Percentiles rank a stretch among this genome's conserved stretches.
These are phyloP conservation scores for Fistulifera solaris DNA, from an alignment of 108 stramenopile genomes.

Conservation along the genomic window DNA sequence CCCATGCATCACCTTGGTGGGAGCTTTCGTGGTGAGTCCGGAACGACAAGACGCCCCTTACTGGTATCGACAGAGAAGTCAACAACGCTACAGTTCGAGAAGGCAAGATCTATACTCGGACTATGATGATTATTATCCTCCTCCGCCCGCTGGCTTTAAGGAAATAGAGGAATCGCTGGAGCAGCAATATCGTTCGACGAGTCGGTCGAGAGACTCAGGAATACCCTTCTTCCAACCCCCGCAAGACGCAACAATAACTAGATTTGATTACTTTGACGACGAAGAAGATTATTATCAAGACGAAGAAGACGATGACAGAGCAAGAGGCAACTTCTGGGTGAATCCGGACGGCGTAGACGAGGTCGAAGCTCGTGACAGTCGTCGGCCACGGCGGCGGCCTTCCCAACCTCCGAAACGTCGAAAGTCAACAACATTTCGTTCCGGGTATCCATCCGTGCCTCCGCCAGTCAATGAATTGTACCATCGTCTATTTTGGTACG, in stretches of 20 bases:
- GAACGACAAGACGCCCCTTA: too few species aligned
- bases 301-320: slow-evolving; percentile 1
- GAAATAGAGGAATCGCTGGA: too few species aligned
- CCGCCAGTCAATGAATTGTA: slow-evolving; percentile 49
- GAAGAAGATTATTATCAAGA: slow-evolving; percentile 5
- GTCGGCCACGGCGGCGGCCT: neutral
- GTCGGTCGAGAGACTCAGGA: too few species aligned
- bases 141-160: too few species aligned
- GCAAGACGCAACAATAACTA: neutral
- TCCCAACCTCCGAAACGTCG: neutral
- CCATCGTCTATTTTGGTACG: slow-evolving; percentile 69
- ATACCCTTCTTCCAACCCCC: neutral
- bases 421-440: slow-evolving; percentile 29
- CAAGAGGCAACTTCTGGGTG: slow-evolving; percentile 1
- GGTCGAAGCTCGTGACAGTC: neutral
- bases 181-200: too few species aligned
- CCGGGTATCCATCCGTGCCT: slow-evolving; percentile 49
- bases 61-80: too few species aligned
- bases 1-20: too few species aligned
- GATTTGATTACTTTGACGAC: slow-evolving; percentile 3
- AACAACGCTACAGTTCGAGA: too few species aligned
- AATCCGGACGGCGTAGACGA: neutral
- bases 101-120: too few species aligned
- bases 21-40: too few species aligned
- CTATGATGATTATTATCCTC: too few species aligned